Evolutionary conservation across 345 rosid genomes (phyloP).

Genomic region (Carallia brachiata): DNA sequence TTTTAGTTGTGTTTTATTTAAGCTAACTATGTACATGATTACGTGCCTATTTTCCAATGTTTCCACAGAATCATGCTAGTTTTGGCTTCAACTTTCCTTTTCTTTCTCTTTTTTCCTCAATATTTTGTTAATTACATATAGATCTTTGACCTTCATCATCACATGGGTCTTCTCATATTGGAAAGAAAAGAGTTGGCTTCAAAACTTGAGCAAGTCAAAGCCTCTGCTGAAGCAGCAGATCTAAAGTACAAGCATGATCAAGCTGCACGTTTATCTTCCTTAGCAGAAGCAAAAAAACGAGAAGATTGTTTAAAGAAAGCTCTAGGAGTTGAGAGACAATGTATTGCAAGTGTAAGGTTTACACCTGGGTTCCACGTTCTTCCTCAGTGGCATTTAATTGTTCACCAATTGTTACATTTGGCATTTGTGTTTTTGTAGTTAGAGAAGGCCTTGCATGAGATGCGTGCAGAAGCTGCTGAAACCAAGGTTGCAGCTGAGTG

Average conservation of each 20-base stretch:
- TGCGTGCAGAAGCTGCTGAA: conserved; percentile 94
- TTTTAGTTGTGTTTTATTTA: not conserved
- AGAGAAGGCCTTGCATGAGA: conserved; percentile 92
- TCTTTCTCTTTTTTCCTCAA: not conserved
- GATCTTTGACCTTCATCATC: conserved; percentile 91
- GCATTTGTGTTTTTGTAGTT: conserved; percentile 43
- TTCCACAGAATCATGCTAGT: too few relatives aligned
- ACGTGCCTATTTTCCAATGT: too few relatives aligned
- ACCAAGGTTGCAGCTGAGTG: conserved; percentile 72
- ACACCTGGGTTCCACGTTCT: not conserved
- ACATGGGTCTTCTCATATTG: conserved; percentile 85
- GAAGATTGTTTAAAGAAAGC: conserved; percentile 84
- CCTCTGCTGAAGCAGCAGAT: conserved; percentile 67
- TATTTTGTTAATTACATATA: conserved; percentile 24
- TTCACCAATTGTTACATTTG: conserved; percentile 10
- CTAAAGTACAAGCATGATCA: conserved; percentile 54
- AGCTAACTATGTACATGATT: too few relatives aligned
- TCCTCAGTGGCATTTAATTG: not conserved
- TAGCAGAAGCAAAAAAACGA: conserved; percentile 71
- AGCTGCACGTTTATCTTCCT: conserved; percentile 60
- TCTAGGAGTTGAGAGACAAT: conserved; percentile 81
- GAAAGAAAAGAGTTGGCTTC: conserved; percentile 65
- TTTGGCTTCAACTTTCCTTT: not conserved
- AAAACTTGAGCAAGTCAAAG: conserved; percentile 61
- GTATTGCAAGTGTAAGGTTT: conserved; percentile 75